Evolutionary conservation across 78 protist genomes (phyloP), one percentile per base, ranked within the genome.

Genomic region (Dictyostelium intermedium): DNA sequence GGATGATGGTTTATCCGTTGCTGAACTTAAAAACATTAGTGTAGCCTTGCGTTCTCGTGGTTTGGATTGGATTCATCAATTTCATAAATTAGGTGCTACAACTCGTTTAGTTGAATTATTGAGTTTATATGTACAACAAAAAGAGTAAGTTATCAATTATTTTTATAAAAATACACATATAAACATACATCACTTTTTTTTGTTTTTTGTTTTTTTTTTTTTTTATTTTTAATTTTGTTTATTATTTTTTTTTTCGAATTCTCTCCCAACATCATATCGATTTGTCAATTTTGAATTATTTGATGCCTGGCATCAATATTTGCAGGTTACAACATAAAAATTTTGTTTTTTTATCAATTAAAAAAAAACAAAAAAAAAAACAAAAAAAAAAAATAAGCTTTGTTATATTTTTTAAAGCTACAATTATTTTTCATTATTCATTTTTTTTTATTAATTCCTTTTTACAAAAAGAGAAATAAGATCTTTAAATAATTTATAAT

Each of bases 1-100:
- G 9, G 86, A 56, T 5, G 87, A 60, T 7, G 87, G 87, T 66
- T 32, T 78, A 74, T 63, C 87, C 0, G 37, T 35, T 18, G 16
- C 87, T 69, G 93, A 87, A 53, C 94, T 89, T 81, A 89, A 80
- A 37, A 84, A 89, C 25, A 78, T 89, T n/a, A 74, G 84, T 89
- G 94, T 89, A 39, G 87, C 94, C 7, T 47, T 89, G n/a, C 94
- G 94, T 89, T 89, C 94, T 3, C 87, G 94, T 89, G 94, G 94
- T 69, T 32, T 81, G 13, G 94, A 89, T 70, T 89, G 94, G 94
- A 89, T 89, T 32, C 72, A 78, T 35, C 81, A 89, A 70, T 89
- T 89, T 80, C 87, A 80, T 43, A 78, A 80, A 47, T 20, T 74
- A 32, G 94, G 73, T 30, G 94, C 84, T 11, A 80, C 87, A 0